phyloP scores from a whole-genome alignment of 2,329 filamentous ascomycete genomes.

The Elsinoe arachidis region DNA sequence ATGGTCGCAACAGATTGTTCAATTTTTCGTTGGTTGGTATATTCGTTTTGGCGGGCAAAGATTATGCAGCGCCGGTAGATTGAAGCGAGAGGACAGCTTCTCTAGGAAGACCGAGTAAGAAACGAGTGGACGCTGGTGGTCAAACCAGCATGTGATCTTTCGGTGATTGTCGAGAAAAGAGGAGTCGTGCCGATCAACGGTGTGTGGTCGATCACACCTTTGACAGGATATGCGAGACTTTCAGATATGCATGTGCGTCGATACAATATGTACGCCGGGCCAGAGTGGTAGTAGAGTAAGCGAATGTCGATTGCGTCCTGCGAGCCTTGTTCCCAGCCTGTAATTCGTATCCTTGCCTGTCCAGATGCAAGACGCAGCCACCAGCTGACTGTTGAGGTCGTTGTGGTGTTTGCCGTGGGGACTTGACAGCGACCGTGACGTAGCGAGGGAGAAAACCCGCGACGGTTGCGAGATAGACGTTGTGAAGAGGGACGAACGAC shows the following conservation, averaged over 20 bases:
- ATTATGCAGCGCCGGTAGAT: not conserved
- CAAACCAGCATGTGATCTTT: constrained; percentile 24
- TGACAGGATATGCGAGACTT: constrained; percentile 1
- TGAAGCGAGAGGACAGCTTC: constrained; percentile 13
- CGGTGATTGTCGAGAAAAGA: not conserved
- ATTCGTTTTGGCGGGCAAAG: not conserved
- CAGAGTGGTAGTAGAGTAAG: not conserved
- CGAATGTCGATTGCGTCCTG: not conserved
- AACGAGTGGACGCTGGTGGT: constrained; percentile 34
- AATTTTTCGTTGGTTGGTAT: not conserved
- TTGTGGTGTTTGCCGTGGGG: not conserved
- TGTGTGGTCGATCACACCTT: constrained; percentile 9
- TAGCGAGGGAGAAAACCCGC: not conserved
- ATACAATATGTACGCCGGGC: not conserved
- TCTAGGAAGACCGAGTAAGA: constrained; percentile 19
- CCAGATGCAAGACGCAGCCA: not conserved
- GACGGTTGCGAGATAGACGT: constrained; percentile 11
- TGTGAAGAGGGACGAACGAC: constrained; percentile 1
- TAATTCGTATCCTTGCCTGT: not conserved
- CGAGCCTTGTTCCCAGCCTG: not conserved
- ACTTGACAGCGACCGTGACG: constrained; percentile 5
- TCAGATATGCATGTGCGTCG: constrained; percentile 9
- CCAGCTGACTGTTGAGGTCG: not conserved
- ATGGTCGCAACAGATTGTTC: not conserved
- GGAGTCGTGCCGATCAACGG: constrained; percentile 10